Base-by-base conservation (phyloP, 352 stramenopile species). In the Phytopythium litorale region DNA sequence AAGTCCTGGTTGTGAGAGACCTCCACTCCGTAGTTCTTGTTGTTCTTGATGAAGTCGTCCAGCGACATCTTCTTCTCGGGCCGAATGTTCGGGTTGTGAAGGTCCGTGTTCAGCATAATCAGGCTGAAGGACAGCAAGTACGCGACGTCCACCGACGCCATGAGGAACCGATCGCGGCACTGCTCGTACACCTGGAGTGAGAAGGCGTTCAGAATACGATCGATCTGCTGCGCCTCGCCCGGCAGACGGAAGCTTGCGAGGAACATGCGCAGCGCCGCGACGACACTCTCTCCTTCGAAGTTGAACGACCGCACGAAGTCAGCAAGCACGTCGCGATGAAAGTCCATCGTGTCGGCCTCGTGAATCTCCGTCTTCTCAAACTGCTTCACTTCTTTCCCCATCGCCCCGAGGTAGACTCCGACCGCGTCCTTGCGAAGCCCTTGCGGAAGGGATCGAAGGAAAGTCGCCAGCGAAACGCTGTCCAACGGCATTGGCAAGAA, bases 71-170 rank as follows among this genome's bases (percentile, higher is more conserved):
- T 94, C 63, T 91, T 90, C 51, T 96, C 87, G 0, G 68, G 61
- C 7, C 78, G 74, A 54, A 96, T 94, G 54, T 96, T 96, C 18
- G 82, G 61, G 62, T 96, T 96, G 64, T 96, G 87, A 9, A 94
- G 58, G 70, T 96, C 88, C 28, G 87, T 93, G 59, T 95, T 95
- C 7, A 95, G 74, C 85, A 96, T 95, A 60, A 96, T 96, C 56
- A 96, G 63, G 54, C 83, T 94, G 65, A 97, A 97, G 15, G 81
- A 94, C 2, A 97, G 68, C 56, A 97, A 61, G 68, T 96, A 97
- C 4, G 89, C 85, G n/a, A 97, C 88, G 48, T 97, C 89, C 6
- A 87, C 66, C 3, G 87, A 96, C 25, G 87, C 81, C 73, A 97
- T 90, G 33, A 97, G 66, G 57, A 79, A 88, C 16, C 85, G 76